Evolutionary conservation across 1,139 yeast genomes (phyloP), one percentile per base, ranked within the genome.

Genomic region (Lodderomyces oxycetoniae): DNA sequence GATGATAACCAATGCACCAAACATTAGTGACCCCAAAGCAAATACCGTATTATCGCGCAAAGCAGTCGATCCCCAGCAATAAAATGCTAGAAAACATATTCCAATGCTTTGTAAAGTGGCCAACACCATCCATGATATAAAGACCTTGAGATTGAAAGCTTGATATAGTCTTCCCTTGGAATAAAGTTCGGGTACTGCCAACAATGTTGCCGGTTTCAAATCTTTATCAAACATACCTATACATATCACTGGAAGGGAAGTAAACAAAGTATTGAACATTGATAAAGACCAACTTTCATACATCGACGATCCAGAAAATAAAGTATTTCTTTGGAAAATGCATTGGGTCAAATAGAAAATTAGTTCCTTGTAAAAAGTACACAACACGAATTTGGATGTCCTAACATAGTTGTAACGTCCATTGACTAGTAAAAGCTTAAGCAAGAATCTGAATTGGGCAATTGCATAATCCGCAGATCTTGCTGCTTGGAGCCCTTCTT

Each of bases 141-240:
- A 88, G 4, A 86, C 60, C 35, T 58, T 59, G 46, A 87, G 55
- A 48, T 84, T 85, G 61, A 93, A 89, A 2, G 81, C 84, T 51
- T 79, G 75, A 46, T 81, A 85, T 23, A 73, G 61, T 39, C 94
- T 74, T 3, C 98, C 97, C 38, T 71, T 77, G 5, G 77, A 52
- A 53, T 93, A 93, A 17, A 93, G 64, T 56, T 89, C 96, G 0
- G 99, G 99, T 2, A 88, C 84, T 0, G 97, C 94, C 36, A 91
- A 57, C 36, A 91, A 66, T 0, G 98, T 91, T 1, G 94, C 77
- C 0, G 97, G 94, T 36, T 79, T 72, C 53, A 93, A 67, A 52
- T 93, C 99, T 52, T 82, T 83, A 49, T 91, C 96, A 59, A 91
- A 83, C 77, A 89, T 85, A n/a, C 99, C 99, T 35, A 93, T 68